These are phyloP conservation scores for Candida coquimbonensis DNA, from an alignment of 805 yeast genomes.

Conservation along the genomic window DNA sequence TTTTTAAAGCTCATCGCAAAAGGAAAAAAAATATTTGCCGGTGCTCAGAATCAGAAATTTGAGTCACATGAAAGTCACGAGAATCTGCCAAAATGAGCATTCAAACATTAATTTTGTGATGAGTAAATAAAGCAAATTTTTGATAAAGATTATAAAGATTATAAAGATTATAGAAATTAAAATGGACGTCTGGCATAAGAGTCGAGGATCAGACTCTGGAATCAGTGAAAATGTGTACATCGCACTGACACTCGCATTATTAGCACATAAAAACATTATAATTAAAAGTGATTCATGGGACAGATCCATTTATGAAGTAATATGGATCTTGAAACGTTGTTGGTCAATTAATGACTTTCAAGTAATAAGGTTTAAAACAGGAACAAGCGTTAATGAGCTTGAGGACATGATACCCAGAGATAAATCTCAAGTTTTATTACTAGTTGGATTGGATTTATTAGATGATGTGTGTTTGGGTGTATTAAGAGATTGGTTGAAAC, in stretches of 20 bases:
- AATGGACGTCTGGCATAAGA: constrained; percentile 1
- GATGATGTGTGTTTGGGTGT: not conserved
- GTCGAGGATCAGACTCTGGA: not conserved
- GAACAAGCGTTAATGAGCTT: too few species aligned
- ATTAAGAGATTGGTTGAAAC: not conserved
- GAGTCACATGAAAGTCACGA: too few species aligned
- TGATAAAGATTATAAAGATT: not conserved
- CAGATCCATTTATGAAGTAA: not conserved
- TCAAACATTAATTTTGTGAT: not conserved
- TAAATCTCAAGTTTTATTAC: not conserved
- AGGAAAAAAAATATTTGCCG: too few species aligned
- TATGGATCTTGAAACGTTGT: not conserved
- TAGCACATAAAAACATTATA: constrained; percentile 23
- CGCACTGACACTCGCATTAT: constrained; percentile 11
- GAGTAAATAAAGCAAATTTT: not conserved
- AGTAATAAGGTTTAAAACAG: not conserved
- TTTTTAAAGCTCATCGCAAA: too few species aligned
- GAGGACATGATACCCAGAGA: too few species aligned
- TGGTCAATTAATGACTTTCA: not conserved
- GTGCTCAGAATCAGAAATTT: too few species aligned
- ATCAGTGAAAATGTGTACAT: constrained; percentile 6
- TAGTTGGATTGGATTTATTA: not conserved
- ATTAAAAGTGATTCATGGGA: constrained; percentile 8
- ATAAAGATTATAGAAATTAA: not conserved
- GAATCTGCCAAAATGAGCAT: too few species aligned